A percentile compares a stretch with the other conserved stretches of the same genome.
These are phyloP conservation scores for Boletus coccyginus DNA, from an alignment of 768 basidiomycete genomes.

Conservation along the genomic window DNA sequence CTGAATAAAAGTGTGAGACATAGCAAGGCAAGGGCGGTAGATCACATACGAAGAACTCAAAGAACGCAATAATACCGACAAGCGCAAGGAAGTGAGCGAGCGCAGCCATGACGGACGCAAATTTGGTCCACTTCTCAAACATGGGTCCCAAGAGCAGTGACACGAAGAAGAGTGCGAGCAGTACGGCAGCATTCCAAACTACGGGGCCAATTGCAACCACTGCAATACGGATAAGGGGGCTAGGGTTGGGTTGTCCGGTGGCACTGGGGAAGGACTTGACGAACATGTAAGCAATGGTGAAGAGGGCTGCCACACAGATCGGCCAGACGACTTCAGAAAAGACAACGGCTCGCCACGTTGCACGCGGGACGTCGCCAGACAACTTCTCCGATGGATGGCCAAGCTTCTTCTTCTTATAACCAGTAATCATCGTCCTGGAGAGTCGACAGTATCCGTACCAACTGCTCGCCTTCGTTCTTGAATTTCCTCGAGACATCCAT, in stretches of 20 bases:
- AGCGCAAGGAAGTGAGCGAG: constrained; percentile 82
- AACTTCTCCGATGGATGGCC: constrained; percentile 98
- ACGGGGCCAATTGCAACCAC: constrained; percentile 90
- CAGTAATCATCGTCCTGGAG: constrained; percentile 95
- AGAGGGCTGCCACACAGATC: constrained; percentile 69
- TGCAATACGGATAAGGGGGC: constrained; percentile 84
- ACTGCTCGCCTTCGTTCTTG: constrained; percentile 91
- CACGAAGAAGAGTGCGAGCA: constrained; percentile 82
- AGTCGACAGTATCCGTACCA: constrained; percentile 99
- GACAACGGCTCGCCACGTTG: constrained; percentile 80
- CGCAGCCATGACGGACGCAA: constrained; percentile 91
- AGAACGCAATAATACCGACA: constrained; percentile 83
- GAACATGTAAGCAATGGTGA: constrained; percentile 87
- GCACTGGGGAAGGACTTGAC: constrained; percentile 83
- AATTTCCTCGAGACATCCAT: constrained; percentile 99
- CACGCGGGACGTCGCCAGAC: constrained; percentile 91
- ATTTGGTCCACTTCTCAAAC: constrained; percentile 80
- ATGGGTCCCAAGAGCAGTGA: constrained; percentile 93
- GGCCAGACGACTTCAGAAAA: constrained; percentile 84
- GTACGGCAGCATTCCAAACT: constrained; percentile 89
- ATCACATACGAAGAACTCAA: constrained; percentile 88
- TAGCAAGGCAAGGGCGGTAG: constrained; percentile 30
- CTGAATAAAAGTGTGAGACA: constrained; percentile 36
- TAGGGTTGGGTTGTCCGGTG: constrained; percentile 65
- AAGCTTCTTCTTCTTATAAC: constrained; percentile 98